Conservation (phyloP, 441 rosid genomes). For the Mallotus repandus region DNA sequence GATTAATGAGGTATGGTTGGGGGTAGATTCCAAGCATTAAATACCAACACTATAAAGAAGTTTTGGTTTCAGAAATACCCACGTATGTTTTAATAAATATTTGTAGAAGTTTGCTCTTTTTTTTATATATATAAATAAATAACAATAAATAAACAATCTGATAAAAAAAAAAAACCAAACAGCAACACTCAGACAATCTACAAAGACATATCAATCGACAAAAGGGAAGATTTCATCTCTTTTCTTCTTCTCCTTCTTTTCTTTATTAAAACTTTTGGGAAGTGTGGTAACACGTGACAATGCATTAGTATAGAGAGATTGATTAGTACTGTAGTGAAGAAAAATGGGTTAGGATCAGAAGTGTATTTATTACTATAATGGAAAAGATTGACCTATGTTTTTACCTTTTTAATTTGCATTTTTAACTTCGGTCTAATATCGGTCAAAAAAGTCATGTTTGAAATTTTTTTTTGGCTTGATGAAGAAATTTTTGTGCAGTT, state of each 20-base stretch:
- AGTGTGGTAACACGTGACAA: slow-evolving; percentile 3
- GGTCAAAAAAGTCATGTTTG: slow-evolving; percentile 32
- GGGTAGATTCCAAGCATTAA: slow-evolving; percentile 47
- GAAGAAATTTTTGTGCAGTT: slow-evolving; percentile 4
- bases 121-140: no score
- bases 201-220: slow-evolving; percentile 56
- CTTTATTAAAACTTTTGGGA: neutral
- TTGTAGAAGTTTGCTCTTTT: slow-evolving; percentile 24
- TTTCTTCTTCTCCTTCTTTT: neutral
- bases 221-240: slow-evolving; percentile 34
- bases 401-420: slow-evolving; percentile 14
- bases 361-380: slow-evolving; percentile 2
- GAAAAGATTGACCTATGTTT: slow-evolving; percentile 31
- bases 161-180: neutral
- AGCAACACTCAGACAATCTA: slow-evolving; percentile 2
- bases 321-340: neutral
- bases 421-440: slow-evolving; percentile 19
- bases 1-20: slow-evolving; percentile 28
- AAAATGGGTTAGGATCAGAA: neutral
- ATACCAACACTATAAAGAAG: slow-evolving; percentile 6
- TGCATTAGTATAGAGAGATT: neutral
- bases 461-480: neutral
- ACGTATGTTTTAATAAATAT: slow-evolving; percentile 8
- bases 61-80: slow-evolving; percentile 20
- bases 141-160: no score